Percentiles rank a stretch among this genome's conserved stretches.
phyloP scores from a whole-genome alignment of 2,329 filamentous ascomycete species.

The Penicillium sp. region DNA sequence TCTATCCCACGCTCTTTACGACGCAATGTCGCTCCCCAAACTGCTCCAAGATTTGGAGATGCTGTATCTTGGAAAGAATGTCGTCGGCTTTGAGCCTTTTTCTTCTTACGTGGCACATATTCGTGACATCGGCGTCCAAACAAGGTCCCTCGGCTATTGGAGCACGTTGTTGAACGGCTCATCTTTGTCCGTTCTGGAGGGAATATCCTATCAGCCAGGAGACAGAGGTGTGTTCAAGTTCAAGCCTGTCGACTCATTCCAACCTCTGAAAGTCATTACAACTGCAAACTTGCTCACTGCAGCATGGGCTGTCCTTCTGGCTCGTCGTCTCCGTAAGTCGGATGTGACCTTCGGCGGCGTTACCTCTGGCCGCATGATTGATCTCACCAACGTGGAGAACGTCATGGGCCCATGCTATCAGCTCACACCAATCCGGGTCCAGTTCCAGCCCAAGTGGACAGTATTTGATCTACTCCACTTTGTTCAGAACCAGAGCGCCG shows the following conservation, averaged over 20 bases:
- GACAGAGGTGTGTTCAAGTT: slow-evolving; percentile 30
- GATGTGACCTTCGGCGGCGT: slow-evolving; percentile 66
- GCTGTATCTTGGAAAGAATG: slow-evolving; percentile 44
- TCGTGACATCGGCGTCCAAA: slow-evolving; percentile 34
- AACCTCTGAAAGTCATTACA: slow-evolving; percentile 56
- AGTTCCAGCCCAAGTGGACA: slow-evolving; percentile 52
- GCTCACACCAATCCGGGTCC: slow-evolving; percentile 59
- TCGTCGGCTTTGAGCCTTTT: slow-evolving; percentile 42
- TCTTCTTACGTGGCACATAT: slow-evolving; percentile 42
- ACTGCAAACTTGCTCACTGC: slow-evolving; percentile 63
- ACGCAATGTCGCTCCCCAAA: slow-evolving; percentile 63
- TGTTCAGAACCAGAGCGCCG: slow-evolving; percentile 57
- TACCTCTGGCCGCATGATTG: slow-evolving; percentile 62
- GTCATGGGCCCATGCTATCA: slow-evolving; percentile 62
- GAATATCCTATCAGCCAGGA: slow-evolving; percentile 16
- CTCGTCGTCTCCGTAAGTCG: slow-evolving; percentile 48
- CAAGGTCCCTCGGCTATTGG: slow-evolving; percentile 54
- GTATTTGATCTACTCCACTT: slow-evolving; percentile 50
- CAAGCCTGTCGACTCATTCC: slow-evolving; percentile 38
- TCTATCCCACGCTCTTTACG: slow-evolving; percentile 67
- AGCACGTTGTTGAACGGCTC: slow-evolving; percentile 56
- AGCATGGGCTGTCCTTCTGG: slow-evolving; percentile 63
- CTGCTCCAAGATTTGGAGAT: slow-evolving; percentile 60
- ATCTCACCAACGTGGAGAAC: slow-evolving; percentile 53
- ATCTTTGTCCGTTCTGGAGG: slow-evolving; percentile 40